Evolutionary conservation across 2,329 filamentous ascomycete species (phyloP).

Genomic region (Fusarium floridanum): DNA sequence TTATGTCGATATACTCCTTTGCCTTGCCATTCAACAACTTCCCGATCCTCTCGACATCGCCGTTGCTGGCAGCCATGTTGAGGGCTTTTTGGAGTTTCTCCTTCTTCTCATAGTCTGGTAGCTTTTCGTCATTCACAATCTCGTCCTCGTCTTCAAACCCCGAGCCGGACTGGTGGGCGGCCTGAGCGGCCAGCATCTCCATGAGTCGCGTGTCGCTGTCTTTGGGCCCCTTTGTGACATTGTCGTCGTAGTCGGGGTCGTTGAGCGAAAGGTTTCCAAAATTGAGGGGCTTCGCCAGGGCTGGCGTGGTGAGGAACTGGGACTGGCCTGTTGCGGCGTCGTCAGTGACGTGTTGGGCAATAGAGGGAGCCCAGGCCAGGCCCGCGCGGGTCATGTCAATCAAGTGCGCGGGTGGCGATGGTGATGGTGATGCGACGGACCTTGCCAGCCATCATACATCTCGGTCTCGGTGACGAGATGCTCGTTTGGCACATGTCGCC

Average conservation of each 20-base stretch:
- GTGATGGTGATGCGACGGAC: constrained; percentile 57
- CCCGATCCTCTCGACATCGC: constrained; percentile 84
- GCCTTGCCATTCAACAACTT: constrained; percentile 81
- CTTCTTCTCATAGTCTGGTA: constrained; percentile 82
- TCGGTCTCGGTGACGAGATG: constrained; percentile 83
- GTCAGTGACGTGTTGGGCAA: constrained; percentile 44
- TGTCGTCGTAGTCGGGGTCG: constrained; percentile 80
- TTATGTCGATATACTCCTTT: constrained; percentile 82
- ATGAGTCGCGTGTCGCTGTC: constrained; percentile 91
- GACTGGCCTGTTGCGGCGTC: constrained; percentile 78
- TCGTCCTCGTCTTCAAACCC: constrained; percentile 84
- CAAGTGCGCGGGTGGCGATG: constrained; percentile 25
- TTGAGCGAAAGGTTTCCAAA: constrained; percentile 87
- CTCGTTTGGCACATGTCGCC: constrained; percentile 75
- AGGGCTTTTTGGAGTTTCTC: constrained; percentile 87
- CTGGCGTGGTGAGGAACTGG: constrained; percentile 90
- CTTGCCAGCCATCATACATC: constrained; percentile 99
- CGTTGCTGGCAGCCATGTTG: constrained; percentile 97
- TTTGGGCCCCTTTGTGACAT: constrained; percentile 64
- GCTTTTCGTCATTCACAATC: constrained; percentile 79
- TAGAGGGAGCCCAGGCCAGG: constrained; percentile 22
- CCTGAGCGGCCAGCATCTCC: constrained; percentile 96
- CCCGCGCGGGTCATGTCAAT: background rate
- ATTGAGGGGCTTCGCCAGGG: constrained; percentile 84
- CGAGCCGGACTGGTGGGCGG: constrained; percentile 80